Evolutionary conservation across 2,329 filamentous ascomycete genomes (phyloP).

Genomic region (Thelonectria blattea): DNA sequence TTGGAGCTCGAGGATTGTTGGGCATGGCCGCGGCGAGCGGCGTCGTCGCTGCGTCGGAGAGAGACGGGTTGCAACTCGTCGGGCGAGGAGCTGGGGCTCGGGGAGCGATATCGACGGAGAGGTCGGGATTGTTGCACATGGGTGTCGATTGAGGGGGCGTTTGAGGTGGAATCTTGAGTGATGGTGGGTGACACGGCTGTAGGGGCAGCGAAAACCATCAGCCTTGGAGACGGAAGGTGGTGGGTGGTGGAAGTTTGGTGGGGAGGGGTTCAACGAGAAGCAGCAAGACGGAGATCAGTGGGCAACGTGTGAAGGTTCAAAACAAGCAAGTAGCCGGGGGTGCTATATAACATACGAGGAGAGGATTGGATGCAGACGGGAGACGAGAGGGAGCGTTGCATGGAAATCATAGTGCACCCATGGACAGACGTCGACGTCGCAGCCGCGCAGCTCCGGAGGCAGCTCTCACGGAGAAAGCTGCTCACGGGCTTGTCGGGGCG

Average conservation of each 20-base stretch:
- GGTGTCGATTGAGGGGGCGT: slow-evolving; percentile 60
- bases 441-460: slow-evolving; percentile 45
- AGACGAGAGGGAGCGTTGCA: slow-evolving; percentile 68
- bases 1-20: slow-evolving; percentile 41
- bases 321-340: slow-evolving; percentile 11
- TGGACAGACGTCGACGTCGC: slow-evolving; percentile 42
- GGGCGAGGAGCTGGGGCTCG: slow-evolving; percentile 59
- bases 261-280: slow-evolving; percentile 9
- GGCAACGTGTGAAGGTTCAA: neutral
- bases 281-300: slow-evolving; percentile 6
- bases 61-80: slow-evolving; percentile 51
- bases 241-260: slow-evolving; percentile 7
- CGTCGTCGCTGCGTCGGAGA: slow-evolving; percentile 52
- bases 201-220: slow-evolving; percentile 36
- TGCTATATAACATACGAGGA: slow-evolving; percentile 63
- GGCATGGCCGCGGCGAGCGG: slow-evolving; percentile 47
- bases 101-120: slow-evolving; percentile 58
- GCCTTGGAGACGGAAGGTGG: slow-evolving; percentile 39
- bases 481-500: slow-evolving; percentile 31
- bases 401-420: slow-evolving; percentile 64
- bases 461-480: slow-evolving; percentile 39
- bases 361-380: slow-evolving; percentile 64
- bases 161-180: slow-evolving; percentile 54
- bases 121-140: slow-evolving; percentile 57
- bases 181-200: slow-evolving; percentile 44